Evolutionary conservation across 257 asterid species (phyloP), one percentile per base, ranked within the genome.

Genomic region (Anisodus tanguticus): DNA sequence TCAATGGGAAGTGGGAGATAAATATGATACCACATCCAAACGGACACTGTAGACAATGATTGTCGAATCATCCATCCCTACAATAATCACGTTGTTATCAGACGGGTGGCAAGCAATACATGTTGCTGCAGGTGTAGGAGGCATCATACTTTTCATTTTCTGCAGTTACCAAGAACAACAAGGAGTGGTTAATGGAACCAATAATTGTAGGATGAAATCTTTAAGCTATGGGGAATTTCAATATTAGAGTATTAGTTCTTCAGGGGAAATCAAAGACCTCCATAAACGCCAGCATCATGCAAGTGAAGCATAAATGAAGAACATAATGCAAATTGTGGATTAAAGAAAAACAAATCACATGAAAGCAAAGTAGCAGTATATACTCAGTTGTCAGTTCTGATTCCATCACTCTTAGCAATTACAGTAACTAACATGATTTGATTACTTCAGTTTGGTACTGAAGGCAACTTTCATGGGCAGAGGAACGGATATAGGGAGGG

Each of bases 1-100:
- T 31, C 67, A 79, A 39, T 54, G 55, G 80, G 15, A 59, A 60
- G 55, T 72, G 76, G 39, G 31, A 17, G 51, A 4, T 59, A 60
- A 17, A 31, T 53, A 64, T 6, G 64, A 22, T 86, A 94, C 97
- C 93, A 90, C 87, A 35, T 88, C 90, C 43, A 53, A 2, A 22
- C 97, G 97, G 82, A 91, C 88, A 86, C 91, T 89, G 85, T 91
- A 93, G 41, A 95, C 85, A 79, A 92, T 87, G 64, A 95, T 92
- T 37, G 91, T 88, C 4, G 93, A 85, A 86, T 95, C 95, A 77
- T 93, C 95, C 93, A 87, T 88, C 74, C 95, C 98, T 15, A 93
- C 83, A 31, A 89, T 92, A 69, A 93, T 85, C 84, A 92, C 85
- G 85, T 95, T 95, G 91, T 92, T 93, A 84, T 95, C 95, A 1